A percentile compares a stretch with the other conserved stretches of the same genome.
phyloP scores from a whole-genome alignment of 805 yeast species.

The Tetrapisispora nanseiensis region DNA sequence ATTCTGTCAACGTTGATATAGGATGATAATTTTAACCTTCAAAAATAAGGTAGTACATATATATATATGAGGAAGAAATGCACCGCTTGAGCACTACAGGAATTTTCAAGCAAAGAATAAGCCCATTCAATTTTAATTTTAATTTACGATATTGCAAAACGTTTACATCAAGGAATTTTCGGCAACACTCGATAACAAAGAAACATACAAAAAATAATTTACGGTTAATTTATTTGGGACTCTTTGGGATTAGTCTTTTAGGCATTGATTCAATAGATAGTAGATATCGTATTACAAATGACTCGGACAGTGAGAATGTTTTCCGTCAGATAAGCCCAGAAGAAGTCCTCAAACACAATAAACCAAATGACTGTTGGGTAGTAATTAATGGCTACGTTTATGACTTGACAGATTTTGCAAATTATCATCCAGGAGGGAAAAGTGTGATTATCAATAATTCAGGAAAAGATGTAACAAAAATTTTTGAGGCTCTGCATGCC shows the following conservation, averaged over 20 bases:
- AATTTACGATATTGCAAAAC: too few relatives aligned
- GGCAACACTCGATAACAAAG: too few relatives aligned
- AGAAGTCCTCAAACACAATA: constrained; percentile 60
- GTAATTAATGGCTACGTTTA: constrained; percentile 71
- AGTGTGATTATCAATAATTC: constrained; percentile 73
- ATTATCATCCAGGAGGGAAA: constrained; percentile 73
- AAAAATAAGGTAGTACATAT: too few relatives aligned
- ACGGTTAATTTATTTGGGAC: background rate
- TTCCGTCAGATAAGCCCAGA: constrained; percentile 22
- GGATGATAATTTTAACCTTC: too few relatives aligned
- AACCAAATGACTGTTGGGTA: constrained; percentile 76
- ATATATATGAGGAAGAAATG: too few relatives aligned
- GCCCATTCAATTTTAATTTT: too few relatives aligned
- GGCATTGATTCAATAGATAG: background rate
- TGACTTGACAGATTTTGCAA: constrained; percentile 63
- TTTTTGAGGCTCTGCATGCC: constrained; percentile 86
- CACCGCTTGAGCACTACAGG: too few relatives aligned
- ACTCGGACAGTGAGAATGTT: background rate
- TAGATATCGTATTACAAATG: background rate
- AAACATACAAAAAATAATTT: background rate
- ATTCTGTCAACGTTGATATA: too few relatives aligned
- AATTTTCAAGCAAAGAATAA: too few relatives aligned
- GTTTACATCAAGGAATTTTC: too few relatives aligned
- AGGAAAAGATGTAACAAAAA: constrained; percentile 72
- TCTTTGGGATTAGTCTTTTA: background rate